A percentile compares a stretch with the other conserved stretches of the same genome.
These are phyloP conservation scores for Thalassia testudinum DNA, from an alignment of 116 monocot species.

Conservation along the genomic window DNA sequence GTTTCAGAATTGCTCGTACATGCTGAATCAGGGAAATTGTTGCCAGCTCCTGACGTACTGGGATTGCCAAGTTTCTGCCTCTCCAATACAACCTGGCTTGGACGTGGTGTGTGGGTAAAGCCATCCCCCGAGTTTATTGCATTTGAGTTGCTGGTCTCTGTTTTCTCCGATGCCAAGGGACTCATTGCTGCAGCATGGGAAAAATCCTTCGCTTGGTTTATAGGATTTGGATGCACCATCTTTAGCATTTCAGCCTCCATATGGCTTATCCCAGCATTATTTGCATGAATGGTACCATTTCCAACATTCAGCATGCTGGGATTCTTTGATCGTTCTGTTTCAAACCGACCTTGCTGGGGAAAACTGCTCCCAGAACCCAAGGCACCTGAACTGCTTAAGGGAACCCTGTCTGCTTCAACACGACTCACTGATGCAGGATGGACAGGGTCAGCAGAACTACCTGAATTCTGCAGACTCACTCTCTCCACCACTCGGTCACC, in stretches of 20 bases:
- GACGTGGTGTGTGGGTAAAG: not conserved
- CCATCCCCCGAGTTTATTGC: not conserved
- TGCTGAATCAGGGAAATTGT: slow-evolving; percentile 5
- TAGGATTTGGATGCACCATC: not conserved
- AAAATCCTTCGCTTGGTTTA: not conserved
- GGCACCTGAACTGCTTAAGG: not conserved
- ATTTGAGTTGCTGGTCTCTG: not conserved
- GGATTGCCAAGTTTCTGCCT: not conserved
- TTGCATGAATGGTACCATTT: not conserved
- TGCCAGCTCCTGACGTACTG: not conserved
- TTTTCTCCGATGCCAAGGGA: not conserved
- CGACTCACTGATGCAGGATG: too few species aligned
- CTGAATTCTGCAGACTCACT: not conserved
- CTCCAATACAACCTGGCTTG: not conserved
- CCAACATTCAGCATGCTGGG: not conserved
- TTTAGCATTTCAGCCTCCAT: not conserved
- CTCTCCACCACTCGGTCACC: not conserved
- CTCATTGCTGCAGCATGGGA: not conserved
- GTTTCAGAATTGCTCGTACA: not conserved
- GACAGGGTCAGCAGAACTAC: too few species aligned
- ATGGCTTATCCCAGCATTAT: not conserved
- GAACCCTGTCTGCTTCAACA: too few species aligned
- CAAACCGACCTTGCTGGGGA: not conserved
- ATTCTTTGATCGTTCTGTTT: not conserved
- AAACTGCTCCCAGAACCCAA: not conserved